A percentile compares a stretch with the other conserved stretches of the same genome.
Conservation (phyloP, 176 grass and related monocot species). For the Oryza australiensis region DNA sequence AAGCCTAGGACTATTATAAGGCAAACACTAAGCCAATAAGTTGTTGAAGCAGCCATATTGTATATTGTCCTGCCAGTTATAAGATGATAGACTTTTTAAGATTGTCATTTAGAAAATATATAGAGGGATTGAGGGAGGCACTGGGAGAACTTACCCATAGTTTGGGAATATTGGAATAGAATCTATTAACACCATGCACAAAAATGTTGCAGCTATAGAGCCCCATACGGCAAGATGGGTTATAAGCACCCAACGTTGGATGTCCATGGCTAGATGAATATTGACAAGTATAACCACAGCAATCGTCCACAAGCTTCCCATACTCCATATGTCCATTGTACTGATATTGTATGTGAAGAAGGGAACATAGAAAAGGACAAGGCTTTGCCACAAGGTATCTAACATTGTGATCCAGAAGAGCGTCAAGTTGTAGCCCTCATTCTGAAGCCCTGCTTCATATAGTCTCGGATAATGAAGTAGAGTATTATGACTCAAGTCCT, state of each 20-base stretch:
- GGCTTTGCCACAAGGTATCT: constrained; percentile 99
- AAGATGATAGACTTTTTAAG: constrained; percentile 28
- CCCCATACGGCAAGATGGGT: constrained; percentile 96
- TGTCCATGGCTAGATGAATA: constrained; percentile 99
- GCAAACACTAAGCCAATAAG: constrained; percentile 90
- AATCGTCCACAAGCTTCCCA: constrained; percentile 98
- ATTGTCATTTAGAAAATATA: constrained; percentile 28
- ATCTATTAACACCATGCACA: constrained; percentile 99
- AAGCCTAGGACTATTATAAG: constrained; percentile 92
- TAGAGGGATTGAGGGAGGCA: constrained; percentile 3
- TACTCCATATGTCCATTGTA: constrained; percentile 95
- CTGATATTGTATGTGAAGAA: constrained; percentile 91
- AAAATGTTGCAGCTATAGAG: constrained; percentile 88
- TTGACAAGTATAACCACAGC: constrained; percentile 95
- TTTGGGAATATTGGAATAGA: constrained; percentile 94
- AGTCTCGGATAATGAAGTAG: constrained; percentile 91
- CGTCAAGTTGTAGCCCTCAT: constrained; percentile 90
- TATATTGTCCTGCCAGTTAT: constrained; percentile 93
- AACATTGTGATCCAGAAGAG: constrained; percentile 99
- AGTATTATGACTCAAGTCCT: constrained; percentile 94
- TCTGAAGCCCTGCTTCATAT: constrained; percentile 85
- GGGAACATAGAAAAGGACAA: constrained; percentile 97
- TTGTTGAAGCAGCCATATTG: constrained; percentile 71
- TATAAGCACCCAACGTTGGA: constrained; percentile 84
- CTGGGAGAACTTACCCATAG: constrained; percentile 72